phyloP scores from a whole-genome alignment of 345 rosid genomes.

The Litchi chinensis region DNA sequence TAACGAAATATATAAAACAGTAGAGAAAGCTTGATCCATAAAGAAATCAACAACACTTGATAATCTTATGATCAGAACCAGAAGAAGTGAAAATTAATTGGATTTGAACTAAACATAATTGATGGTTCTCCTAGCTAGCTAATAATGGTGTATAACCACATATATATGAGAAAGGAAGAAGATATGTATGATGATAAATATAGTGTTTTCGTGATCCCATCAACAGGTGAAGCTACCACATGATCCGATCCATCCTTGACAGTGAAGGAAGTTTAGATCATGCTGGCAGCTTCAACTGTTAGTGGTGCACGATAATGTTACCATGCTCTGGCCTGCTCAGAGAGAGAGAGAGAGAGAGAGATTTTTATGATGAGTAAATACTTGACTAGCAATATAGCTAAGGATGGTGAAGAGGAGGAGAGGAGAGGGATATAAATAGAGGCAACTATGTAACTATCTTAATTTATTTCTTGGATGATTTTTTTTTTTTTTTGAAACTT shows the following conservation, averaged over 20 bases:
- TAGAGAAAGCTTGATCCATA: neutral
- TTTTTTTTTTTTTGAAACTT: too few relatives aligned
- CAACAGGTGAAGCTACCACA: conserved; percentile 57
- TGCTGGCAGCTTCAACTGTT: conserved; percentile 67
- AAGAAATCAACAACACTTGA: neutral
- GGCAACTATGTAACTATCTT: neutral
- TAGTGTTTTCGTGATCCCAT: conserved; percentile 33
- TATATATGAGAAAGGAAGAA: neutral
- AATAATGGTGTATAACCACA: neutral
- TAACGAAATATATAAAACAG: too few relatives aligned
- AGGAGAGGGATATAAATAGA: conserved; percentile 13
- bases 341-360: conserved; percentile 1
- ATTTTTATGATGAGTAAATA: neutral
- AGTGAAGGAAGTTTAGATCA: conserved; percentile 44
- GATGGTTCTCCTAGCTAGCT: neutral
- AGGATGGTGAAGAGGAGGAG: neutral
- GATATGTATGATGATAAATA: neutral
- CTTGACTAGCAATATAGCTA: neutral
- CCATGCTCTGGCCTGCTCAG: neutral
- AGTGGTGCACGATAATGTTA: conserved; percentile 27
- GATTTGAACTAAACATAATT: too few relatives aligned
- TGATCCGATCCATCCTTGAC: conserved; percentile 45
- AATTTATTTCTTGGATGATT: neutral
- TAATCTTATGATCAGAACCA: neutral
- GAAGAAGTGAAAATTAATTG: neutral